Conservation (phyloP, 2,329 filamentous ascomycete genomes). For the Claviceps paspali region DNA sequence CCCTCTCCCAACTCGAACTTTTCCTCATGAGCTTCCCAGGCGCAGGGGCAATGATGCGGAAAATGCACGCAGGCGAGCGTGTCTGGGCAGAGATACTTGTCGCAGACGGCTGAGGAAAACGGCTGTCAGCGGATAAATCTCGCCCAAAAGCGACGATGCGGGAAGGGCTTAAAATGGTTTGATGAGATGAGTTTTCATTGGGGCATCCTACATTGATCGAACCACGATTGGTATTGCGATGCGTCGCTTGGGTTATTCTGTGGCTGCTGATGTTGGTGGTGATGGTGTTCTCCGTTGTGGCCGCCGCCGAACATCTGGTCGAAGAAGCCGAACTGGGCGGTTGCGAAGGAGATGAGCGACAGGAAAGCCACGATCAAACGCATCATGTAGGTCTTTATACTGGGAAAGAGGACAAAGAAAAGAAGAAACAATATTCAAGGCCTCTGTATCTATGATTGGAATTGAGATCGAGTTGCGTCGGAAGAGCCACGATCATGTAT, state of each 20-base stretch:
- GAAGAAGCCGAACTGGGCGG: slow-evolving; percentile 87
- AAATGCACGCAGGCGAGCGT: slow-evolving; percentile 92
- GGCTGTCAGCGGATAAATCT: too few relatives aligned
- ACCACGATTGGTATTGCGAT: slow-evolving; percentile 58
- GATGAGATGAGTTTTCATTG: too few relatives aligned
- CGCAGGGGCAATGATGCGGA: slow-evolving; percentile 92
- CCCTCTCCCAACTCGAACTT: slow-evolving; percentile 64
- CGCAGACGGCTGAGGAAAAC: slow-evolving; percentile 78
- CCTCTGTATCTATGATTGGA: too few relatives aligned
- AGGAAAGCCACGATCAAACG: slow-evolving; percentile 29
- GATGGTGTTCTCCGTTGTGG: slow-evolving; percentile 23
- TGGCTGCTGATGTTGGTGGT: slow-evolving; percentile 36
- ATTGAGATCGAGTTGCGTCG: too few relatives aligned
- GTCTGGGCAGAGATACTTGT: slow-evolving; percentile 86
- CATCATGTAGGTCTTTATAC: slow-evolving; percentile 16
- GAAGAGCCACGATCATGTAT: too few relatives aligned
- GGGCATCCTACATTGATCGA: slow-evolving; percentile 42
- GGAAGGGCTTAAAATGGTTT: too few relatives aligned
- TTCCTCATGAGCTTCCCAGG: slow-evolving; percentile 61
- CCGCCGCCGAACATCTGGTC: slow-evolving; percentile 85
- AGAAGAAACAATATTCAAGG: too few relatives aligned
- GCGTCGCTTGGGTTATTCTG: slow-evolving; percentile 77
- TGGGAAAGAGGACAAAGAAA: too few relatives aligned
- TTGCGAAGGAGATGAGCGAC: slow-evolving; percentile 43
- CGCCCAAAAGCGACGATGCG: too few relatives aligned